Evolutionary conservation across 345 rosid species (phyloP), one percentile per base, ranked within the genome.

Genomic region (Sisymbrium altissimum): DNA sequence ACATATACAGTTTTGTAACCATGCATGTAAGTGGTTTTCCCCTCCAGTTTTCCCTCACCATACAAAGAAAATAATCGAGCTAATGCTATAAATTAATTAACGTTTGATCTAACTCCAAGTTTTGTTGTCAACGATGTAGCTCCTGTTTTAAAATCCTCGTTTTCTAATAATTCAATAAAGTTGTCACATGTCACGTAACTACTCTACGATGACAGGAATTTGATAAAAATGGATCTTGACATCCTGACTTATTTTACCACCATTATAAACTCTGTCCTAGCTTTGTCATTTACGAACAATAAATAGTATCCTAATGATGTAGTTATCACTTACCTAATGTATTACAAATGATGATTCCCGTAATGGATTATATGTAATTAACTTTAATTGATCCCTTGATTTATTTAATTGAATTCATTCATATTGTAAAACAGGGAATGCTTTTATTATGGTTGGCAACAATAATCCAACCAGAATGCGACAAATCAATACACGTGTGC

Each of bases 381-480:
- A 5, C 8, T 69, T 14, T 11, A 9, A 21, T 7, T 71, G n/a
- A 29, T 8, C 58, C 33, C 35, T 27, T 25, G 11, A 48, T 18
- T 23, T 9, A 32, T 70, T 35, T 7, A 48, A 25, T n/a, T 53
- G 19, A 41, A 7, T 30, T 64, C n/a, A n/a, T 49, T 9, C 6
- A 14, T 25, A 0, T 71, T 56, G 7, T 30, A 7, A 50, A 64
- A 33, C 66, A 84, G 89, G 91, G 88, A 38, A 75, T 81, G 77
- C 7, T 78, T 78, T 68, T 75, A 1, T 62, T 84, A 36, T 80
- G 85, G 81, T 27, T 67, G 40, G 81, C 90, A 54, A 65, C 85
- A 38, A 58, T 62, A 39, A 48, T 76, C 38, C 80, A 73, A 2
- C 78, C 82, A 32, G 77, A 73, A 33, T 82, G 84, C 61, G 66